Evolutionary conservation across 441 rosid species (phyloP), one percentile per base, ranked within the genome.

Genomic region (Corymbia citriodora): DNA sequence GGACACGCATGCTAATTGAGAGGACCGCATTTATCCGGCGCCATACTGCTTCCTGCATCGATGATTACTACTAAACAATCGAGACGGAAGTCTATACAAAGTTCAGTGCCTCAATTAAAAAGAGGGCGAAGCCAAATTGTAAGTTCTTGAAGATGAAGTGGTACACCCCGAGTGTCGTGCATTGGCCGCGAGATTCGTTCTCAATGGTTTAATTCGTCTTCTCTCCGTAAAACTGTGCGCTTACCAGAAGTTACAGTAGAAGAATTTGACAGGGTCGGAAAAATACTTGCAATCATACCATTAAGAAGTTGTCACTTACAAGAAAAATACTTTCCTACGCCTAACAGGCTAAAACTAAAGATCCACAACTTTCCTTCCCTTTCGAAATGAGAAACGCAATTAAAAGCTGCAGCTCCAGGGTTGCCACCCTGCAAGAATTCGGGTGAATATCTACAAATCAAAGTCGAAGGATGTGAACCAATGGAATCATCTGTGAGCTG

Each of bases 401-500:
- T 79, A 7, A 79, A 23, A 45, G 18, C 85, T 79, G 85, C n/a
- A 45, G 53, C 45, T 23, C 49, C 85, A 79, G 50, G 11, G 83
- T 21, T 21, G 83, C 83, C 83, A 74, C 83, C 83, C 50, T 1
- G 50, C 85, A 79, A 79, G 85, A 79, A 79, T 79, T 55, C 31
- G 68, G 68, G 88, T 21, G 8, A 61, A 87, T 36, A 57, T 54
- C 50, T 87, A 87, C 53, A 57, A 53, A 31, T 21, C 16, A 23
- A 74, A 79, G 53, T 25, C 48, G 48, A 87, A 55, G 19, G 49
- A 25, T 87, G n/a, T 23, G 31, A 8, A 40, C 70, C 21, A 36
- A 53, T 21, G 50, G 70, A 33, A 31, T 93, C 89, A 96, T 93
- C 96, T 93, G 87, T 96, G 97, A 92, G 94, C 96, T 65, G 97